Evolutionary conservation across 176 grass and related monocot genomes (phyloP).

Genomic region (Phoenix dactylifera): DNA sequence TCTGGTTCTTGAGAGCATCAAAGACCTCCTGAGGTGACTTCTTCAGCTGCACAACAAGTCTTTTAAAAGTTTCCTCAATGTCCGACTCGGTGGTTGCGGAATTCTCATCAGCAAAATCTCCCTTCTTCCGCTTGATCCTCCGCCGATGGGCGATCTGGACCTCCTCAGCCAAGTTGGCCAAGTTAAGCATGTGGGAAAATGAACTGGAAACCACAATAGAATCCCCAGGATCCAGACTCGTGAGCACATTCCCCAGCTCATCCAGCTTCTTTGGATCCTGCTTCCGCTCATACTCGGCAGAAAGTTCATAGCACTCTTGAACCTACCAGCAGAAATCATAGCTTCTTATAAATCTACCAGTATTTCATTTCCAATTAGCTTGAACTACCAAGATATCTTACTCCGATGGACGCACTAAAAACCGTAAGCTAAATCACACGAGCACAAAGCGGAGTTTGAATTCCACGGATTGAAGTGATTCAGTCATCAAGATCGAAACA

Average conservation of each 20-base stretch:
- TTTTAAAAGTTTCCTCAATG: constrained; percentile 94
- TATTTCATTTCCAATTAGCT: too few species aligned
- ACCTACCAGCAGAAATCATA: constrained; percentile 35
- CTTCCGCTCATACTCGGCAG: constrained; percentile 78
- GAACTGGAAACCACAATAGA: constrained; percentile 79
- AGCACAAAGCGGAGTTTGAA: too few species aligned
- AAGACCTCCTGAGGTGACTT: constrained; percentile 87
- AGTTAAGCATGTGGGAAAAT: constrained; percentile 99
- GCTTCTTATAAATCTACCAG: too few species aligned
- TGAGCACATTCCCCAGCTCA: constrained; percentile 78
- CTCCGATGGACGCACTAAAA: too few species aligned
- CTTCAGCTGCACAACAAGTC: constrained; percentile 54
- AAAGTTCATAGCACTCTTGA: constrained; percentile 96
- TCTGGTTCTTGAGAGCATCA: constrained; percentile 94
- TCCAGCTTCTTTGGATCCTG: constrained; percentile 45
- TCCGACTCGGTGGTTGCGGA: constrained; percentile 86
- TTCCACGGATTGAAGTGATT: too few species aligned
- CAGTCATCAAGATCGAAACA: too few species aligned
- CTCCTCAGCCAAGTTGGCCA: constrained; percentile 94
- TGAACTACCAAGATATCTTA: too few species aligned
- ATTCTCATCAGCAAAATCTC: constrained; percentile 79
- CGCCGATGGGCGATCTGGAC: constrained; percentile 84
- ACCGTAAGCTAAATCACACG: too few species aligned
- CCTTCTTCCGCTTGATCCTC: constrained; percentile 75
- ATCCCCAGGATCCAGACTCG: constrained; percentile 48